Percentiles rank a stretch among this genome's conserved stretches.
These are phyloP conservation scores for Berkeleyomyces basicola DNA, from an alignment of 2,329 filamentous ascomycete species.

Conservation along the genomic window DNA sequence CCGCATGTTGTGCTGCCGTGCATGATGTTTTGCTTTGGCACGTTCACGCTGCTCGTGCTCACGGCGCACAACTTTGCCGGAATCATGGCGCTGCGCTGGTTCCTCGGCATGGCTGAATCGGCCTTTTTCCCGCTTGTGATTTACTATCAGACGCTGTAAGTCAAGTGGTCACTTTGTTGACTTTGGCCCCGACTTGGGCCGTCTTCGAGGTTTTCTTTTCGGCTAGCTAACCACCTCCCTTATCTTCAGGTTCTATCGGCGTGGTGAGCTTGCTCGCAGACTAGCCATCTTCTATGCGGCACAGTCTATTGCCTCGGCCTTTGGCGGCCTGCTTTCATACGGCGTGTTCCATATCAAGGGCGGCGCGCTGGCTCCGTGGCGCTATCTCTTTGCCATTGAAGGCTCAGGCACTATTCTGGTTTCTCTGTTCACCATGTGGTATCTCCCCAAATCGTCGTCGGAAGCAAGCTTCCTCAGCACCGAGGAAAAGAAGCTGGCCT, in stretches of 20 bases:
- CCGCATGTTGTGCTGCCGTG: slow-evolving; percentile 49
- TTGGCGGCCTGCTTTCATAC: slow-evolving; percentile 31
- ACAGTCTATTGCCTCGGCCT: slow-evolving; percentile 52
- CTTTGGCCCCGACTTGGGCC: too few relatives aligned
- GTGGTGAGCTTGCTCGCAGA: slow-evolving; percentile 28
- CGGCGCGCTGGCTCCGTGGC: slow-evolving; percentile 26
- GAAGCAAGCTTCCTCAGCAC: slow-evolving; percentile 48
- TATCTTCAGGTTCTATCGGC: slow-evolving; percentile 29
- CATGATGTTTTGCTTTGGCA: slow-evolving; percentile 58
- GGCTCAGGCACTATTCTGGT: slow-evolving; percentile 41
- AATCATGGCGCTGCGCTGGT: slow-evolving; percentile 32
- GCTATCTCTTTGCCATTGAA: slow-evolving; percentile 38
- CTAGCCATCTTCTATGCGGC: slow-evolving; percentile 59
- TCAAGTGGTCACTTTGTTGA: background rate
- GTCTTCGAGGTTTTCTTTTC: too few relatives aligned
- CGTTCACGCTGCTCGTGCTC: slow-evolving; percentile 43
- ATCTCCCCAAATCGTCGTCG: slow-evolving; percentile 47
- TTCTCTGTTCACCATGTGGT: slow-evolving; percentile 49
- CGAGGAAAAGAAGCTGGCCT: slow-evolving; percentile 51
- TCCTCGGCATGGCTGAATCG: slow-evolving; percentile 37
- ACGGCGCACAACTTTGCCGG: slow-evolving; percentile 32
- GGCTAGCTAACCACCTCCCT: background rate
- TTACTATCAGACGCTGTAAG: slow-evolving; percentile 29
- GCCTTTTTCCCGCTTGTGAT: slow-evolving; percentile 38
- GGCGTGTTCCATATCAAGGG: slow-evolving; percentile 31